These are phyloP conservation scores for Serendipita sp. DNA, from an alignment of 768 basidiomycete genomes.

Conservation along the genomic window DNA sequence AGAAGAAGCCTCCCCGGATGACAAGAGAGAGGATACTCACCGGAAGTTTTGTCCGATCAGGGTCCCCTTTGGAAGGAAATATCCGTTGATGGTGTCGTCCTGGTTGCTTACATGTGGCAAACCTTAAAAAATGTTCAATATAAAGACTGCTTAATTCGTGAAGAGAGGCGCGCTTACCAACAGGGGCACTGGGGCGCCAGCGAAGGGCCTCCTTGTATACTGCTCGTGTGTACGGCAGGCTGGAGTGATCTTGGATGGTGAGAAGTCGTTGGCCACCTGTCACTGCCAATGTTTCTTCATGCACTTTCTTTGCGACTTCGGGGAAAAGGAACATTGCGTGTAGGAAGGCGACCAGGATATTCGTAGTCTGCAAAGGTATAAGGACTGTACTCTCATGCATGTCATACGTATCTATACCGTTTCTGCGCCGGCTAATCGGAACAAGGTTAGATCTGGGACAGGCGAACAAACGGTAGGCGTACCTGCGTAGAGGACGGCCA, in stretches of 20 bases:
- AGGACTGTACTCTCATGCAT: neutral
- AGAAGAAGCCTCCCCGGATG: neutral
- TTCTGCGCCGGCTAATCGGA: neutral
- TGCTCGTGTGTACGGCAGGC: slow-evolving; percentile 13
- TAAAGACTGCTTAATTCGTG: neutral
- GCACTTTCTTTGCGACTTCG: neutral
- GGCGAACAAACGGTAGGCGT: too few species aligned
- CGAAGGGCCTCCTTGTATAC: slow-evolving; percentile 13
- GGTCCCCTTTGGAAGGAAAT: slow-evolving; percentile 11
- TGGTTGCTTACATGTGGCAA: neutral
- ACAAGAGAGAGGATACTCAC: too few species aligned
- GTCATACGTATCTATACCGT: neutral
- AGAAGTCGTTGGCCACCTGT: neutral
- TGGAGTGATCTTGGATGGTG: slow-evolving; percentile 9
- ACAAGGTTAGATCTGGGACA: neutral
- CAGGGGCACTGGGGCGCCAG: slow-evolving; percentile 12
- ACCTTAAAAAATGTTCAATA: neutral
- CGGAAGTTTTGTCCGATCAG: slow-evolving; percentile 2
- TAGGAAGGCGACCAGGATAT: neutral
- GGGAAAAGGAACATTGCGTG: neutral
- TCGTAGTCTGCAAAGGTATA: neutral
- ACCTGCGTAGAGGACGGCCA: neutral
- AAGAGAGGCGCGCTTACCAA: slow-evolving; percentile 1
- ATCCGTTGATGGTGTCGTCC: slow-evolving; percentile 11
- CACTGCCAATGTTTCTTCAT: neutral